Conservation (phyloP, 306 rosid genomes). For the Prunus persica region DNA sequence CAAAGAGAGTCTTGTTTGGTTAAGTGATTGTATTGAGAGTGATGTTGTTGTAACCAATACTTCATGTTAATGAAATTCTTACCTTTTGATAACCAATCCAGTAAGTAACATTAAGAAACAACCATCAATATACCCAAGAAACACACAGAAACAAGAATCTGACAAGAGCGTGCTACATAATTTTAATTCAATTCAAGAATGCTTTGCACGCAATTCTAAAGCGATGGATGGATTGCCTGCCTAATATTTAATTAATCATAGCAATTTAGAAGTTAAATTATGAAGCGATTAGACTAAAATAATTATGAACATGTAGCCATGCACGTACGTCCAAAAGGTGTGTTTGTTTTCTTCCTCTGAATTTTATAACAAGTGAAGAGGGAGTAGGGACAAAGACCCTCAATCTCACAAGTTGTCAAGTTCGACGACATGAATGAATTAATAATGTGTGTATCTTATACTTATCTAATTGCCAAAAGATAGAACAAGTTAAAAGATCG, state of each 20-base stretch:
- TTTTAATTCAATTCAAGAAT: neutral
- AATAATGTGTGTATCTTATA: no score
- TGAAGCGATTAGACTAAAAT: neutral
- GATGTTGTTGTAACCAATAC: no score
- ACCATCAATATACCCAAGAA: no score
- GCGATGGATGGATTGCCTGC: neutral
- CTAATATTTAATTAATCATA: neutral
- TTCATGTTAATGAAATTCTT: no score
- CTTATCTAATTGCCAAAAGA: conserved; percentile 4
- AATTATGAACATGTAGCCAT: conserved; percentile 9
- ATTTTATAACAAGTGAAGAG: neutral
- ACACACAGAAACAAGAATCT: neutral
- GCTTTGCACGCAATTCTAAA: conserved; percentile 20
- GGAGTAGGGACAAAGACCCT: conserved; percentile 30
- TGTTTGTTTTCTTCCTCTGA: conserved; percentile 15
- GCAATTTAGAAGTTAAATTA: neutral
- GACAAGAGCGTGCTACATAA: neutral
- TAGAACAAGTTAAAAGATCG: neutral
- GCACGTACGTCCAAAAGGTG: conserved; percentile 31
- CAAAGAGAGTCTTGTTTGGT: fast-evolving
- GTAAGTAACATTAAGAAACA: no score
- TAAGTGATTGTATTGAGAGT: no score
- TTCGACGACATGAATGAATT: neutral
- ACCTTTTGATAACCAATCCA: no score
- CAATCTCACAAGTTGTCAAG: conserved; percentile 28